Evolutionary conservation across 2,329 filamentous ascomycete species (phyloP).

Genomic region (Exophiala dermatitidis): DNA sequence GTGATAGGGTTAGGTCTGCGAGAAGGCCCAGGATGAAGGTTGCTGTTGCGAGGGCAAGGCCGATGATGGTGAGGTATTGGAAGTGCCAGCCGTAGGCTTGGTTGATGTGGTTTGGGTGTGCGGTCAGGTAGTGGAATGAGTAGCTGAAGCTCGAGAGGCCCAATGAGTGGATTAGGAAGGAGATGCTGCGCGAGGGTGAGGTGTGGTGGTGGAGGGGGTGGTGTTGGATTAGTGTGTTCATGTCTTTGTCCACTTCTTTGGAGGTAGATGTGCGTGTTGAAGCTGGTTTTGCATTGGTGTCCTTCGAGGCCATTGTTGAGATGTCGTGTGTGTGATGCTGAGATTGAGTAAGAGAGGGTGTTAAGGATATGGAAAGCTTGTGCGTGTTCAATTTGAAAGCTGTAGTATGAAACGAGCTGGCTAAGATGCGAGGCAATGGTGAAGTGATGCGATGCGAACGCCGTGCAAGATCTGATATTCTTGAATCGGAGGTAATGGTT

Average conservation of each 20-base stretch:
- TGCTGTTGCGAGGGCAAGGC: conserved; percentile 48
- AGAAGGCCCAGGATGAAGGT: conserved; percentile 50
- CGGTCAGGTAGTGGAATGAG: conserved; percentile 41
- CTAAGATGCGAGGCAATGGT: too few species aligned
- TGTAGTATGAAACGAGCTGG: too few species aligned
- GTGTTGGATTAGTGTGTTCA: conserved; percentile 25
- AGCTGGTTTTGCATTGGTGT: too few species aligned
- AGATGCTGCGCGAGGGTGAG: conserved; percentile 39
- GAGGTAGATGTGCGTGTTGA: neutral
- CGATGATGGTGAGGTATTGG: conserved; percentile 58
- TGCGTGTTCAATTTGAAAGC: too few species aligned
- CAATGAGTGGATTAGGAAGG: conserved; percentile 35
- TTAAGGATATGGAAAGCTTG: too few species aligned
- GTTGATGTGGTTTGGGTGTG: conserved; percentile 44
- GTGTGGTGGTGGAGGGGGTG: conserved; percentile 40
- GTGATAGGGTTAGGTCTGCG: conserved; percentile 50
- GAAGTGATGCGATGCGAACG: too few species aligned
- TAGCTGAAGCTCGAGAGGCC: conserved; percentile 39
- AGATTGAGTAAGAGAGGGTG: too few species aligned
- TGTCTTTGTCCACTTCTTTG: neutral
- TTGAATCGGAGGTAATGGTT: too few species aligned
- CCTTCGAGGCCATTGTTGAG: too few species aligned
- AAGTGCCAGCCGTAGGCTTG: conserved; percentile 59
- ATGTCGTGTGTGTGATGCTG: too few species aligned
- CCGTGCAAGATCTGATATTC: too few species aligned